Evolutionary conservation across 2,329 filamentous ascomycete genomes (phyloP).

Genomic region (Cordyceps fumosorosea): DNA sequence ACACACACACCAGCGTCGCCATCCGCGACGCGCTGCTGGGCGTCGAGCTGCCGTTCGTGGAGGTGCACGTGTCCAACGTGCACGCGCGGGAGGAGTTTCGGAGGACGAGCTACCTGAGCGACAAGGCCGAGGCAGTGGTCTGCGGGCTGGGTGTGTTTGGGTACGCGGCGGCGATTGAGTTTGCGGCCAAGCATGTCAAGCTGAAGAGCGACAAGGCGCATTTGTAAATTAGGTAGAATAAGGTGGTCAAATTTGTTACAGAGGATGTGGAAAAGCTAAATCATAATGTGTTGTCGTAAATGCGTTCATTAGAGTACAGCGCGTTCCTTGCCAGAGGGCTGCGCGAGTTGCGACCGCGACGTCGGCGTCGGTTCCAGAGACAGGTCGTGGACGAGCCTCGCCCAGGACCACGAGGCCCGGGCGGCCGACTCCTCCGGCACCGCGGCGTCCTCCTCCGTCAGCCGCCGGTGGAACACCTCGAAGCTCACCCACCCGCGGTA

Average conservation of each 20-base stretch:
- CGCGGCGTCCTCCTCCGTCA: constrained; percentile 42
- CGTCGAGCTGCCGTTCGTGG: constrained; percentile 66
- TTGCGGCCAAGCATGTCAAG: constrained; percentile 33
- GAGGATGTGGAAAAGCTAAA: background rate
- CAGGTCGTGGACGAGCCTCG: constrained; percentile 30
- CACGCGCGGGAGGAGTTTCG: constrained; percentile 64
- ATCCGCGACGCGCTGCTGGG: constrained; percentile 67
- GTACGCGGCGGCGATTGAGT: constrained; percentile 55
- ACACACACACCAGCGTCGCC: constrained; percentile 70
- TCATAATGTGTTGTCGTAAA: background rate
- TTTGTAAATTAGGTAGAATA: too few species aligned
- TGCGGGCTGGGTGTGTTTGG: constrained; percentile 60
- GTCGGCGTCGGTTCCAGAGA: constrained; percentile 13
- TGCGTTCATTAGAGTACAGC: background rate
- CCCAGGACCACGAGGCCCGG: constrained; percentile 42
- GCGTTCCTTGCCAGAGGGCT: background rate
- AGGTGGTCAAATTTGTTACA: too few species aligned
- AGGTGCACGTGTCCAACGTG: constrained; percentile 71
- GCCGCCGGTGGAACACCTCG: constrained; percentile 60
- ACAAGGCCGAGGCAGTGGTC: constrained; percentile 70
- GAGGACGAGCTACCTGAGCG: constrained; percentile 64
- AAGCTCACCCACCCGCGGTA: constrained; percentile 66
- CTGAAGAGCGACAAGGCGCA: background rate
- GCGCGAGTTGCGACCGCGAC: background rate
- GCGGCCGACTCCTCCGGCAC: constrained; percentile 52